These are phyloP conservation scores for Bryoglossum gracile DNA, from an alignment of 495 filamentous ascomycete species.

Conservation along the genomic window DNA sequence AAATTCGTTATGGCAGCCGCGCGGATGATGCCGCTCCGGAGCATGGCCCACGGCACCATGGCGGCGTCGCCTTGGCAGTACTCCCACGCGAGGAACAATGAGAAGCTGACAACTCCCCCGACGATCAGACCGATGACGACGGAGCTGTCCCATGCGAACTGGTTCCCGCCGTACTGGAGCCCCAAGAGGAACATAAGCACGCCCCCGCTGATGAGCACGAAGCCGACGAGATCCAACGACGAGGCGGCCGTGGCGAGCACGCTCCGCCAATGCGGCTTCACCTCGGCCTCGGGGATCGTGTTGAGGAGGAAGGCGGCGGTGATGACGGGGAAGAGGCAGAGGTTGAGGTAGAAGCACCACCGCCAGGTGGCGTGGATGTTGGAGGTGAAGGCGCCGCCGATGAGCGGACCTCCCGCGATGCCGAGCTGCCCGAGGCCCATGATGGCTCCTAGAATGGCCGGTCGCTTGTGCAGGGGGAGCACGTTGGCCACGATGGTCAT, in stretches of 20 bases:
- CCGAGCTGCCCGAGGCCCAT: background rate
- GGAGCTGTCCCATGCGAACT: constrained; percentile 34
- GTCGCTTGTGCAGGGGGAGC: constrained; percentile 37
- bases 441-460: constrained; percentile 11
- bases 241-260: too few species aligned
- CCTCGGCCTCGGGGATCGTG: too few species aligned
- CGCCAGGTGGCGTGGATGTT: constrained; percentile 32
- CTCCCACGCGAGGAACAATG: constrained; percentile 35
- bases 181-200: constrained; percentile 35
- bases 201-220: constrained; percentile 29
- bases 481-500: constrained; percentile 43
- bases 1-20: constrained; percentile 41
- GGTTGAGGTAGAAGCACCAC: constrained; percentile 33
- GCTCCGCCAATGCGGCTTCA: too few species aligned
- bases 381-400: constrained; percentile 31
- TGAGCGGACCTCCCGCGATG: constrained; percentile 33
- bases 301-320: too few species aligned
- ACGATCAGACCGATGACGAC: constrained; percentile 36
- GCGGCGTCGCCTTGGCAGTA: constrained; percentile 24
- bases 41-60: constrained; percentile 20
- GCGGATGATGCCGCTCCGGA: background rate
- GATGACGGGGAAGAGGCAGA: too few species aligned
- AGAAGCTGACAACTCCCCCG: constrained; percentile 34
- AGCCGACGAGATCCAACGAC: constrained; percentile 40
- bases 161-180: constrained; percentile 38